Percentiles rank a stretch among this genome's conserved stretches.
Conservation (phyloP, 352 stramenopile genomes). For the Phytophthora hibernalis region DNA sequence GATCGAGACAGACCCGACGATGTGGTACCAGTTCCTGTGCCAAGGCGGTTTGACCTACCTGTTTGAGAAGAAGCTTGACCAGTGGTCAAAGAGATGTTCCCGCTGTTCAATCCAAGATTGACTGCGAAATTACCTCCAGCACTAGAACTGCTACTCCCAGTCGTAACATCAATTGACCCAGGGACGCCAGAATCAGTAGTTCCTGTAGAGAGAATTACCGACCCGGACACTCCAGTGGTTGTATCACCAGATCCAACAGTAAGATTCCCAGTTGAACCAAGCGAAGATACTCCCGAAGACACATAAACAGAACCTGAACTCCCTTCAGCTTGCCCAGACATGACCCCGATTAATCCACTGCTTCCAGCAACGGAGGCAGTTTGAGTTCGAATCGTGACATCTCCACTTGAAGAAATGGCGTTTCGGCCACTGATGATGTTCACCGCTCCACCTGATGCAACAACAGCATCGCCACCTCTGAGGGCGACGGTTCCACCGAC, state of each 20-base stretch:
- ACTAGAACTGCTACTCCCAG: constrained; percentile 37
- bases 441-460: constrained; percentile 55
- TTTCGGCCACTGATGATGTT: constrained; percentile 55
- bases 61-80: constrained; percentile 26
- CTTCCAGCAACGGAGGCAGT: constrained; percentile 37
- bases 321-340: constrained; percentile 34
- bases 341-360: constrained; percentile 44
- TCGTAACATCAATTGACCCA: constrained; percentile 39
- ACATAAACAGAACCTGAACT: constrained; percentile 36
- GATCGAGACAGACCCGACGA: constrained; percentile 36
- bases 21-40: constrained; percentile 21
- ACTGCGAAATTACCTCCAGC: constrained; percentile 38
- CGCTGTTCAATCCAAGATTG: constrained; percentile 35
- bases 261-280: constrained; percentile 40
- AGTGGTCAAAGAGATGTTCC: constrained; percentile 33
- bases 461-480: constrained; percentile 45
- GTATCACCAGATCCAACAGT: constrained; percentile 36
- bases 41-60: constrained; percentile 27
- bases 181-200: constrained; percentile 22
- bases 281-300: constrained; percentile 32
- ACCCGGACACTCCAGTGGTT: constrained; percentile 35
- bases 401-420: constrained; percentile 54
- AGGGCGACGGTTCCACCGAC: constrained; percentile 52
- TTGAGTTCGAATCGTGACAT: constrained; percentile 47
- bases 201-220: constrained; percentile 37